Percentiles rank a stretch among this genome's conserved stretches.
Evolutionary conservation across 805 yeast genomes (phyloP).

Genomic region (Candida ponderosae): DNA sequence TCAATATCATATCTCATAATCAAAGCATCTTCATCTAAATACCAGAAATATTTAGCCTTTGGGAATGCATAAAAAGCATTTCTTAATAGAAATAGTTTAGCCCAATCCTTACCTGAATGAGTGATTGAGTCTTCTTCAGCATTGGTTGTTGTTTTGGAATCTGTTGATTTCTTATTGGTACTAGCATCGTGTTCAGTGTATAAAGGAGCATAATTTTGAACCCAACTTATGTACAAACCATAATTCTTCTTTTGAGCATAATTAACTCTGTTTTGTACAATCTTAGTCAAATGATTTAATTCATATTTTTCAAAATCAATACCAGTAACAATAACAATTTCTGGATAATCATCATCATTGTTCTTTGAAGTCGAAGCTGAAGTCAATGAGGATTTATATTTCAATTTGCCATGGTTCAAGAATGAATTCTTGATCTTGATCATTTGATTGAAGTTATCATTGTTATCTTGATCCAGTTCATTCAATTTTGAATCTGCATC

Average conservation of each 20-base stretch:
- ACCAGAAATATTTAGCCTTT: constrained; percentile 86
- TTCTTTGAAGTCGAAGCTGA: constrained; percentile 6
- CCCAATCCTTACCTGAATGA: constrained; percentile 43
- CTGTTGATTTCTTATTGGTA: constrained; percentile 8
- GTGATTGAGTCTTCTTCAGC: constrained; percentile 3
- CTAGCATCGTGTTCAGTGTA: constrained; percentile 36
- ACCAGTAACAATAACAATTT: constrained; percentile 68
- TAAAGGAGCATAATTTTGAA: constrained; percentile 70
- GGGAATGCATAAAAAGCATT: constrained; percentile 96
- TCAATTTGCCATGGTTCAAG: constrained; percentile 58
- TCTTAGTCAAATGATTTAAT: constrained; percentile 48
- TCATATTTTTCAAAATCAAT: constrained; percentile 67
- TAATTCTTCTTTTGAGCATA: constrained; percentile 77
- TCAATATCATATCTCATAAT: constrained; percentile 66
- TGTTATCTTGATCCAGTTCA: constrained; percentile 25
- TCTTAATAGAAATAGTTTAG: constrained; percentile 53
- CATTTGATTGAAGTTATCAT: constrained; percentile 24
- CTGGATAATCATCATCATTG: constrained; percentile 37
- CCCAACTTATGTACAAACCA: constrained; percentile 81
- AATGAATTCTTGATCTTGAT: constrained; percentile 46
- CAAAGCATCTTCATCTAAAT: constrained; percentile 67
- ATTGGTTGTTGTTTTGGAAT: constrained; percentile 14
- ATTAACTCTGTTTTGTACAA: constrained; percentile 82
- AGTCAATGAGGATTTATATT: constrained; percentile 22
- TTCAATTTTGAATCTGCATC: constrained; percentile 28